Base-by-base conservation (phyloP, 345 rosid genomes). In the Erodium maritimum region DNA sequence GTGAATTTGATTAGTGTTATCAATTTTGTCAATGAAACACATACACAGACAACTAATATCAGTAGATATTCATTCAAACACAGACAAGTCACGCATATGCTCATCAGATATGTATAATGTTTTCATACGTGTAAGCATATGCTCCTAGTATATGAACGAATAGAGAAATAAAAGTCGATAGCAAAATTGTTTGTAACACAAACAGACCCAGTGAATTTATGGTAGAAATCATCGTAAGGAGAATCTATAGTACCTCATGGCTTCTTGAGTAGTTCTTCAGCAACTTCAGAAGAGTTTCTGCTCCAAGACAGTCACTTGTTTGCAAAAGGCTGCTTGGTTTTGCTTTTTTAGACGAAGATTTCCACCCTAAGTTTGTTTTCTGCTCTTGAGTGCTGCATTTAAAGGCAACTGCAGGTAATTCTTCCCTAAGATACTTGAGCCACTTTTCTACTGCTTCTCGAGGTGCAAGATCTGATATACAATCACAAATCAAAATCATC, bases 231-330 rank as follows among this genome's bases (percentile, higher is more conserved):
- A 33, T 48, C 46, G 68, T 20, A 12, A 16, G 21, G 48, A 67
- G 42, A 20, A 9, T 0, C 10, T 58, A 42, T 71, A 89, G 7
- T 25, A 25, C 97, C 85, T 89, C 95, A 14, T 89, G 87, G 77
- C 97, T 89, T 78, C 95, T 93, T 2, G 96, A 87, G 77, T 89
- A 93, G 69, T 87, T 89, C 69, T 93, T 93, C 65, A 93, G 70
- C 77, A 93, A 67, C 64, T 93, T 93, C 66, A 89, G 72, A 42
- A 89, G 96, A 57, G 94, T 85, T 59, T 89, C 95, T 29, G 99
- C 99, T 64, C 97, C 97, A 63, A 93, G 95, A 72, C 99, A 93
- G 64, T 89, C 97, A 69, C 96, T 93, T 10, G 95, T 89, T 72
- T 89, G 97, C 74, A 81, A 69, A 56, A 77, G 16, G 64, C 66